Conservation (phyloP, 2,329 filamentous ascomycete genomes). For the Sarocladiaceae sp. region DNA sequence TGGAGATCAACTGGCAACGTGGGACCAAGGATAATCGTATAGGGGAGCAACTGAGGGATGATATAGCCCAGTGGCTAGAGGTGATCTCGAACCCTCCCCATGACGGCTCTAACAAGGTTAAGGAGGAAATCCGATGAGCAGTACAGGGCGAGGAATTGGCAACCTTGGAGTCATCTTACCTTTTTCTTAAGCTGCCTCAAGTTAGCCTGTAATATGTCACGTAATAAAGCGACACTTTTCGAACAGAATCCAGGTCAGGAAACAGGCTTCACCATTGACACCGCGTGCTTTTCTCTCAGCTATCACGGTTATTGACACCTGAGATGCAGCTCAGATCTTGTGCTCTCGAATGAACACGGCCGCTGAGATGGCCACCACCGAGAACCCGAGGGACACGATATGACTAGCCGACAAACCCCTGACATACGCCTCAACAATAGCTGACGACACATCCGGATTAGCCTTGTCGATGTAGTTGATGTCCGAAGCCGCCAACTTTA, state of each 20-base stretch:
- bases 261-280: too few relatives aligned
- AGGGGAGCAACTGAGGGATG: neutral
- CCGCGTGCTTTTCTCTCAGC: too few relatives aligned
- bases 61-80: neutral
- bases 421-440: neutral
- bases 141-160: too few relatives aligned
- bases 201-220: too few relatives aligned
- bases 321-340: conserved; percentile 4
- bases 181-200: too few relatives aligned
- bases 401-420: neutral
- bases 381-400: neutral
- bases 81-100: too few relatives aligned
- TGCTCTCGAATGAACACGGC: neutral
- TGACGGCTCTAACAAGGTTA: too few relatives aligned
- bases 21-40: neutral
- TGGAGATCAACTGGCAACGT: neutral
- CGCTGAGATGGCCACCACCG: neutral
- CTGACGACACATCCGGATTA: neutral
- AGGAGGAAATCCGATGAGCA: too few relatives aligned
- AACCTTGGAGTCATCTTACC: too few relatives aligned
- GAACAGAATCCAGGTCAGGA: too few relatives aligned
- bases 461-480: conserved; percentile 1
- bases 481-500: neutral
- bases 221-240: too few relatives aligned
- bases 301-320: too few relatives aligned